Evolutionary conservation across 140 eudicot genomes (phyloP).

Genomic region (Erigeron philadelphicus): DNA sequence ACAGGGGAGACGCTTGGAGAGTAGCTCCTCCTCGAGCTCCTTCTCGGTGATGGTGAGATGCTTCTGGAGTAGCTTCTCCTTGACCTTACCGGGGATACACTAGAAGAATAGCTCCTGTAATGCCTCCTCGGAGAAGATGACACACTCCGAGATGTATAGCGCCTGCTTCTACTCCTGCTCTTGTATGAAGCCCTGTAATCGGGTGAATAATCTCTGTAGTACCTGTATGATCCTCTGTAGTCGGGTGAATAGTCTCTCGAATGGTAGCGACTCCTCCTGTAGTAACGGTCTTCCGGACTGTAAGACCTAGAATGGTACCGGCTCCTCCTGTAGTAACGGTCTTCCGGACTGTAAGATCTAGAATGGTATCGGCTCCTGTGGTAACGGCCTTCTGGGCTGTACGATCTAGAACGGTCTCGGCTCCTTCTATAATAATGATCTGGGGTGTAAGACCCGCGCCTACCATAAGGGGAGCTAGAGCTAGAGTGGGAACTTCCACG

Average conservation of each 20-base stretch:
- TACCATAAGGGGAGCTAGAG: conserved; percentile 39
- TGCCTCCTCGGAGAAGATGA: conserved; percentile 43
- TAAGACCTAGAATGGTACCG: conserved; percentile 32
- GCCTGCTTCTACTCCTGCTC: conserved; percentile 44
- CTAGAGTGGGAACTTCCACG: conserved; percentile 33
- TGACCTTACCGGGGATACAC: conserved; percentile 39
- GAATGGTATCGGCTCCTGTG: conserved; percentile 25
- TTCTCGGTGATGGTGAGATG: background rate
- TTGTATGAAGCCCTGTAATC: conserved; percentile 32
- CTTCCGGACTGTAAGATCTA: conserved; percentile 51
- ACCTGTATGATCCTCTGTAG: conserved; percentile 29
- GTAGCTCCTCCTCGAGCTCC: conserved; percentile 29
- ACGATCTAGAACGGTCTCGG: conserved; percentile 30
- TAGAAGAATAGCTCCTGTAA: conserved; percentile 41
- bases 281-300: conserved; percentile 31
- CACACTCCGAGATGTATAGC: conserved; percentile 45
- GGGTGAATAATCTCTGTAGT: conserved; percentile 48
- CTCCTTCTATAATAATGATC: conserved; percentile 26
- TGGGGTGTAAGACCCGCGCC: conserved; percentile 32
- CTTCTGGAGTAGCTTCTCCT: conserved; percentile 42
- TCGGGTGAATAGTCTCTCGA: conserved; percentile 54
- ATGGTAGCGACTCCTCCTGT: conserved; percentile 26
- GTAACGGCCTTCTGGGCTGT: conserved; percentile 35
- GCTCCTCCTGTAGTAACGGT: conserved; percentile 32
- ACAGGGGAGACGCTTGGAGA: conserved; percentile 36